phyloP scores from a whole-genome alignment of 2,329 filamentous ascomycete species.

The Microcera coccophila region DNA sequence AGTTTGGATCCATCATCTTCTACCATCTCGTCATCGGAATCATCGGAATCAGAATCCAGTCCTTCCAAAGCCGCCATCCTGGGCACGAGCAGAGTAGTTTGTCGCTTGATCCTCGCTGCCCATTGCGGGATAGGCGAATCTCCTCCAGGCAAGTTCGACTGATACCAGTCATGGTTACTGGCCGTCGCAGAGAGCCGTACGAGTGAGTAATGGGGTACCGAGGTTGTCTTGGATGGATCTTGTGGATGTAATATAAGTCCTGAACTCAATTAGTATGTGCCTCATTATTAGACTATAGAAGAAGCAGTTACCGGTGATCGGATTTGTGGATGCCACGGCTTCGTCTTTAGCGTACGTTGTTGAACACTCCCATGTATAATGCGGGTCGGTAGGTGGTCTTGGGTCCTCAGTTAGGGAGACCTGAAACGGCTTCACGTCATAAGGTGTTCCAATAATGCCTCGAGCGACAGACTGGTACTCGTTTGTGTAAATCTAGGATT shows the following conservation, averaged over 20 bases:
- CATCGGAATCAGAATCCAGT: slow-evolving; percentile 32
- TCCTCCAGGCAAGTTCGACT: slow-evolving; percentile 42
- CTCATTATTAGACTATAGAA: not conserved
- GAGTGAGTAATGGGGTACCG: slow-evolving; percentile 48
- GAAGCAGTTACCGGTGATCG: slow-evolving; percentile 14
- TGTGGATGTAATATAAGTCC: slow-evolving; percentile 45
- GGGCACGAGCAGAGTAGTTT: slow-evolving; percentile 42
- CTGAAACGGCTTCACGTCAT: slow-evolving; percentile 48
- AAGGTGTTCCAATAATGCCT: slow-evolving; percentile 53
- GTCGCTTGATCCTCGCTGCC: slow-evolving; percentile 45
- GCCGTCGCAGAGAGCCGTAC: slow-evolving; percentile 51
- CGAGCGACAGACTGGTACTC: slow-evolving; percentile 40
- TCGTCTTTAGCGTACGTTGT: slow-evolving; percentile 41
- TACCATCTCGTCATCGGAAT: slow-evolving; percentile 28
- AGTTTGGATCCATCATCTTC: slow-evolving; percentile 34
- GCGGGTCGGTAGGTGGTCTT: slow-evolving; percentile 26
- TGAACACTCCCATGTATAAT: slow-evolving; percentile 42
- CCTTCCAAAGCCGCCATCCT: slow-evolving; percentile 42
- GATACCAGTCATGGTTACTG: slow-evolving; percentile 50
- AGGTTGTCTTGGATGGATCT: slow-evolving; percentile 17
- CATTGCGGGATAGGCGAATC: slow-evolving; percentile 38
- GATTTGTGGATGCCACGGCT: slow-evolving; percentile 32
- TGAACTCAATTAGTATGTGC: slow-evolving; percentile 20
- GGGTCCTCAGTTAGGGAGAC: slow-evolving; percentile 37
- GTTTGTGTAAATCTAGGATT: slow-evolving; percentile 40